These are phyloP conservation scores for Conringia planisiliqua DNA, from an alignment of 345 rosid genomes.

Conservation along the genomic window DNA sequence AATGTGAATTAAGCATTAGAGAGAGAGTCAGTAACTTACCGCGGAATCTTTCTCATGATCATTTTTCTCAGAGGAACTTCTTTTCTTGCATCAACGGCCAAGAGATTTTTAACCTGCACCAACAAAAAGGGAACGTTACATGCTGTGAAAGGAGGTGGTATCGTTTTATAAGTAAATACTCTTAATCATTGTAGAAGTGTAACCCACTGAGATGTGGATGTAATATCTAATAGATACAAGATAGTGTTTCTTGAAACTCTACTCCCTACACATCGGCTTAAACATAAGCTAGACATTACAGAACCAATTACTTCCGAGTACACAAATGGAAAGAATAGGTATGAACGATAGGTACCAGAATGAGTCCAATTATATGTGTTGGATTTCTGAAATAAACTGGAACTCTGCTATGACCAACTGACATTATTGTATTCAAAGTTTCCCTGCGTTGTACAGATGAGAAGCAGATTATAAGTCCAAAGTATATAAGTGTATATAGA, in stretches of 20 bases:
- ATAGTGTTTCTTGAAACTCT: neutral
- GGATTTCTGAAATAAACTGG: conserved; percentile 76
- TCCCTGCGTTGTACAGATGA: conserved; percentile 54
- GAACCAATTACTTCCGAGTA: neutral
- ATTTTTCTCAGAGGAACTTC: conserved; percentile 79
- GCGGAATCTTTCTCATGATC: conserved; percentile 85
- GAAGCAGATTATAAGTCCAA: neutral
- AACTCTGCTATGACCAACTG: conserved; percentile 94
- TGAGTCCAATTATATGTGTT: conserved; percentile 76
- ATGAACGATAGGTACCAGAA: conserved; percentile 57
- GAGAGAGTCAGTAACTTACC: conserved; percentile 40
- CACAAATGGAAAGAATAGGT: neutral
- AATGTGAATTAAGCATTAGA: neutral
- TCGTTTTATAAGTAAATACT: neutral
- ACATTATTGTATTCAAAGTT: conserved; percentile 74
- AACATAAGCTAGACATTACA: neutral
- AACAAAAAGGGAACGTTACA: neutral
- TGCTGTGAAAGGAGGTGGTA: neutral
- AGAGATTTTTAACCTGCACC: conserved; percentile 80
- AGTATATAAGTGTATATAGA: neutral
- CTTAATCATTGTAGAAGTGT: neutral
- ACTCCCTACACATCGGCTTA: neutral
- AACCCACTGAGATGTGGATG: neutral
- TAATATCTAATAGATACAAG: neutral
- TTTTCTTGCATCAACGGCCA: conserved; percentile 66